A percentile compares a stretch with the other conserved stretches of the same genome.
Conservation (phyloP, 192 early-diverging fungal species). For the Chytriomyces hyalinus region DNA sequence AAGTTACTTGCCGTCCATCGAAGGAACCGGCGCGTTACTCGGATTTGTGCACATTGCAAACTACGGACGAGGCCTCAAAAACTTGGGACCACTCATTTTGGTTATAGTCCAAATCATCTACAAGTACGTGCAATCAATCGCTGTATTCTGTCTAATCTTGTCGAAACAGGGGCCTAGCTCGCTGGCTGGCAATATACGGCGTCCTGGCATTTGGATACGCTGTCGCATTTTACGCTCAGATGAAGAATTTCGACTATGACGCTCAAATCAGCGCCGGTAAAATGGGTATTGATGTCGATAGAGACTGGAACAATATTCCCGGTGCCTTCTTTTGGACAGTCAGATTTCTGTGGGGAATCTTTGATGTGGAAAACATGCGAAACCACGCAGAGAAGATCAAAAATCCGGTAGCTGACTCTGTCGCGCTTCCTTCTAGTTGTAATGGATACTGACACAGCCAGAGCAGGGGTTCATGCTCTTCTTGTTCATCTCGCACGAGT, state of each 20-base stretch:
- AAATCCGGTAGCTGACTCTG: neutral
- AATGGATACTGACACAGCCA: neutral
- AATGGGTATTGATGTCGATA: neutral
- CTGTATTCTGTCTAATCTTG: neutral
- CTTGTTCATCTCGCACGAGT: conserved; percentile 16
- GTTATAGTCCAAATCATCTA: conserved; percentile 1
- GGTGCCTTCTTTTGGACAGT: conserved; percentile 22
- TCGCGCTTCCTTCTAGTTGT: neutral
- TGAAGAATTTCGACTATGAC: conserved; percentile 22
- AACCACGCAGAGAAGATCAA: neutral
- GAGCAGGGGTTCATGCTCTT: neutral
- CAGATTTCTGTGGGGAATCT: conserved; percentile 13
- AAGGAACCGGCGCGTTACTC: conserved; percentile 7
- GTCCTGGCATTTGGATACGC: conserved; percentile 9
- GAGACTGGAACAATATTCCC: conserved; percentile 8
- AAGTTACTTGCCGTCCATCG: neutral
- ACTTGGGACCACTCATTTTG: conserved; percentile 15
- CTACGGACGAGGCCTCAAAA: conserved; percentile 15
- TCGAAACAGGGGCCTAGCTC: conserved; percentile 14
- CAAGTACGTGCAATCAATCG: neutral
- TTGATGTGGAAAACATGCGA: conserved; percentile 14
- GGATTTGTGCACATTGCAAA: conserved; percentile 15
- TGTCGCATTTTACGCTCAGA: conserved; percentile 1
- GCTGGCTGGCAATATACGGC: conserved; percentile 18
- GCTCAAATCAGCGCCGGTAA: neutral